Base-by-base conservation (phyloP, 2,329 filamentous ascomycete species). In the Aspergillus brasiliensis region DNA sequence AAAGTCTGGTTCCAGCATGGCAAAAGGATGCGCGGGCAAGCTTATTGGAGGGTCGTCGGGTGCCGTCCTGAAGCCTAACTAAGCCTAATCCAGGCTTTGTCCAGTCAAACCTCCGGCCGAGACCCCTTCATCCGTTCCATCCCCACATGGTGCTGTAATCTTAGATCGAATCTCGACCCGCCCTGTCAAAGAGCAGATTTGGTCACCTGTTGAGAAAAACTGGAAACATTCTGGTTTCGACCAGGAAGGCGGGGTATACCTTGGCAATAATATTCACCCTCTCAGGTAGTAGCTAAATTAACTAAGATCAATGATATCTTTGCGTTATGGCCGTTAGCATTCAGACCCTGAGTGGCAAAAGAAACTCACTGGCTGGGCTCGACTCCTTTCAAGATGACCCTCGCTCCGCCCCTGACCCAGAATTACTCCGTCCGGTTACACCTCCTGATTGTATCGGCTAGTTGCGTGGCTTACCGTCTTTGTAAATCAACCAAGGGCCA, bases 401-500 rank as follows among this genome's bases (percentile, higher is more conserved):
- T 28, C 38, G 38, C 19, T 48, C 28, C 25, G 27, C 23, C 28
- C 42, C 55, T 48, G 51, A 59, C 54, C 48, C 51, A 38, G 27
- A 56, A 55, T 60, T 58, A 60, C 58, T 57, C 28, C 44, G 47
- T 51, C 31, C 8, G 46, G 58, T 60, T 57, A 62, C 57, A 60
- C 49, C 56, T 47, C 17, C 10, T 57, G 40, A 44, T 47, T 21
- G 27, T 46, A 42, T 37, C 54, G 46, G 42, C 47, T 51, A 46
- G 49, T 25, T 54, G 51, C 27, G 58, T 51, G 38, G 51, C 37
- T 44, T 56, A 34, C 42, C 51, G 31, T 40, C 25, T 28, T 42
- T 54, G 40, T n/a, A 34, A 19, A 49, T 8, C 15, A 31, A 49
- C 46, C 46, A 49, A 19, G 46, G 46, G 25, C n/a, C 25, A 8